phyloP scores from a whole-genome alignment of 768 basidiomycete genomes.

The Boletus tomentosulus region DNA sequence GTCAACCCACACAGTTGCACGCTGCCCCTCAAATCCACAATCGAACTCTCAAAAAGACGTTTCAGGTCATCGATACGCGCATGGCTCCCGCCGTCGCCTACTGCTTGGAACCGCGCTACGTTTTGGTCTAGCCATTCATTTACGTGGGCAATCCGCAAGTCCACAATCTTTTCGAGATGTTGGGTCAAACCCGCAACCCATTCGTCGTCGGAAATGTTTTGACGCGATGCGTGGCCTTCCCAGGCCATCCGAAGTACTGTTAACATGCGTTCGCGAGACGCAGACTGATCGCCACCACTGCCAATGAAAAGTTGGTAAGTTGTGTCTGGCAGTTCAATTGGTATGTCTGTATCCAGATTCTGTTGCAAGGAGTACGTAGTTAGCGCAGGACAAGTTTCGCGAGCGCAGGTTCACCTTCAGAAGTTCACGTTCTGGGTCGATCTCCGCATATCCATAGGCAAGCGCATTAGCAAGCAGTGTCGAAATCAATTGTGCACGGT shows the following conservation, averaged over 20 bases:
- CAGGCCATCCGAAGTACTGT: constrained; percentile 15
- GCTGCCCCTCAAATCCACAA: constrained; percentile 43
- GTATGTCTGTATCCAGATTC: constrained; percentile 51
- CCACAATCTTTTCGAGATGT: constrained; percentile 38
- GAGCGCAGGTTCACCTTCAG: constrained; percentile 40
- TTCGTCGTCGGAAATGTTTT: constrained; percentile 19
- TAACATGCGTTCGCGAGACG: constrained; percentile 13
- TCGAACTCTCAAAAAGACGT: constrained; percentile 38
- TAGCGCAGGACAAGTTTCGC: too few relatives aligned
- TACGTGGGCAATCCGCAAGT: constrained; percentile 45
- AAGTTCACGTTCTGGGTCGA: constrained; percentile 42
- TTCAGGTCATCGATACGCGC: constrained; percentile 44
- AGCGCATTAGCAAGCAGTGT: constrained; percentile 45
- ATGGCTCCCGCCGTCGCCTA: constrained; percentile 17
- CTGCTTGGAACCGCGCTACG: constrained; percentile 41
- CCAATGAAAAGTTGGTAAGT: constrained; percentile 34
- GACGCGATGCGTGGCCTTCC: constrained; percentile 17
- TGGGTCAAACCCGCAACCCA: constrained; percentile 39
- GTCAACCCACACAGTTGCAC: constrained; percentile 47
- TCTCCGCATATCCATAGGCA: constrained; percentile 42
- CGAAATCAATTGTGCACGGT: constrained; percentile 43
- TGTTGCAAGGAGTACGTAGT: constrained; percentile 11
- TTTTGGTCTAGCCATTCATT: constrained; percentile 50
- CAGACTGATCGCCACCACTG: constrained; percentile 12
- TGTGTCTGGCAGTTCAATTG: constrained; percentile 38